Evolutionary conservation across 2,329 filamentous ascomycete genomes (phyloP), one percentile per base, ranked within the genome.

Genomic region (Pestalotiopsis fici): DNA sequence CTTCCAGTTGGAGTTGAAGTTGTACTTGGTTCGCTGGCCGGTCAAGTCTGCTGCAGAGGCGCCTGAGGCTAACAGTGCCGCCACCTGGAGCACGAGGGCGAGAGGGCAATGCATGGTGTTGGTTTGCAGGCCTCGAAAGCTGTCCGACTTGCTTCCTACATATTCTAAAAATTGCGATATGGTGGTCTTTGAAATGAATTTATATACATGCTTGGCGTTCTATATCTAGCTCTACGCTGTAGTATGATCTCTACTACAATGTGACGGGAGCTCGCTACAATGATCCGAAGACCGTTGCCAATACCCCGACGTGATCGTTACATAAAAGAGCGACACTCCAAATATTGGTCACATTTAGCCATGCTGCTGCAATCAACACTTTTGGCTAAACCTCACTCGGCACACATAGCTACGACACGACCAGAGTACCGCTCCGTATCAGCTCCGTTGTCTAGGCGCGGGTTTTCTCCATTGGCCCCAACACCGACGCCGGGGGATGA

Each of bases 1-100:
- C 23, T 64, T 64, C 61, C 43, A 64, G 43, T 64, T 25, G n/a
- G 61, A 54, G 23, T 54, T 54, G 43, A 64, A 64, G 31, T 55
- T 64, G 61, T 54, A 54, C 25, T 64, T 54, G 25, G 25, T 55
- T 25, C 61, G 11, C 13, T 31, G 28, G 2, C 27, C 4, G 6
- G 31, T n/a, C 11, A 9, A 25, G 43, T 21, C 43, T 21, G 43
- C 43, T 50, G 43, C 43, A 50, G 7, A 7, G 18, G 18, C 43
- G 43, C 43, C 18, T 18, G 43, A n/a, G 18, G 43, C 9, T 7
- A 50, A 5, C 6, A 50, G 15, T 7, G 43, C 43, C 43, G 18
- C 43, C 18, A n/a, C 43, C 43, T 21, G 43, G 9, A 50, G 4
- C 43, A 50, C 5, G 18, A 9, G 43, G n/a, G 18, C 43, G 6